These are phyloP conservation scores for Wilhelminamyces savonicus DNA, from an alignment of 805 yeast genomes.

Conservation along the genomic window DNA sequence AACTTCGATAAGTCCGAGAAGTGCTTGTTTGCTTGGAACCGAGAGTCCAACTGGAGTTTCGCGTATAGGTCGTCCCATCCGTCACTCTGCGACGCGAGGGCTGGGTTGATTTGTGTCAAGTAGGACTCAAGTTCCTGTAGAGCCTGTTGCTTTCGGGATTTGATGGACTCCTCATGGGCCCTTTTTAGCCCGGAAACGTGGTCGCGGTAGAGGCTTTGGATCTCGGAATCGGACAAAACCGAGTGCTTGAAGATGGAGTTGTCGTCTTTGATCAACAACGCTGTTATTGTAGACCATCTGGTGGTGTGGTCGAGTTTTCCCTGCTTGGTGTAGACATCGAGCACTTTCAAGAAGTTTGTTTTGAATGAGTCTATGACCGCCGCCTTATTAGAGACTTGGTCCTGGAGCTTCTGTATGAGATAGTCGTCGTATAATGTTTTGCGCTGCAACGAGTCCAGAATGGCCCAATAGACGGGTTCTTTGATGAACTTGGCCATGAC, in stretches of 20 bases:
- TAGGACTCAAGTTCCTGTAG: slow-evolving; percentile 46
- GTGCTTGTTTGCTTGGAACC: slow-evolving; percentile 57
- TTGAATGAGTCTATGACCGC: slow-evolving; percentile 51
- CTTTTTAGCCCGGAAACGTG: slow-evolving; percentile 37
- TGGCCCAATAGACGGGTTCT: slow-evolving; percentile 63
- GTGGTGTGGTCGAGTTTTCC: slow-evolving; percentile 48
- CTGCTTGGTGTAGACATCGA: slow-evolving; percentile 26
- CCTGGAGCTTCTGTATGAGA: slow-evolving; percentile 34
- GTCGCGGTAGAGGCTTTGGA: slow-evolving; percentile 47
- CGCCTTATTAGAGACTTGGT: slow-evolving; percentile 48
- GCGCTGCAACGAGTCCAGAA: slow-evolving; percentile 55
- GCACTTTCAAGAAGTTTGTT: slow-evolving; percentile 43
- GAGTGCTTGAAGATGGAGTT: slow-evolving; percentile 60
- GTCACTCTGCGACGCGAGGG: slow-evolving; percentile 16
- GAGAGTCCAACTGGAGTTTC: slow-evolving; percentile 35
- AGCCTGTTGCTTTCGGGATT: slow-evolving; percentile 40
- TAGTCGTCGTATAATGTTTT: slow-evolving; percentile 61
- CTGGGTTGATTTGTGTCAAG: slow-evolving; percentile 32
- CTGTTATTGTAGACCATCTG: slow-evolving; percentile 56
- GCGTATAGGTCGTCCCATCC: slow-evolving; percentile 35
- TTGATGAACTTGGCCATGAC: slow-evolving; percentile 53
- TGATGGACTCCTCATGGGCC: slow-evolving; percentile 17
- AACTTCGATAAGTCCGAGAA: slow-evolving; percentile 44
- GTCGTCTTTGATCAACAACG: slow-evolving; percentile 47
- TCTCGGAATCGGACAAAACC: slow-evolving; percentile 50